Conservation (phyloP, 495 filamentous ascomycete species). For the Aspergillus diversus region DNA sequence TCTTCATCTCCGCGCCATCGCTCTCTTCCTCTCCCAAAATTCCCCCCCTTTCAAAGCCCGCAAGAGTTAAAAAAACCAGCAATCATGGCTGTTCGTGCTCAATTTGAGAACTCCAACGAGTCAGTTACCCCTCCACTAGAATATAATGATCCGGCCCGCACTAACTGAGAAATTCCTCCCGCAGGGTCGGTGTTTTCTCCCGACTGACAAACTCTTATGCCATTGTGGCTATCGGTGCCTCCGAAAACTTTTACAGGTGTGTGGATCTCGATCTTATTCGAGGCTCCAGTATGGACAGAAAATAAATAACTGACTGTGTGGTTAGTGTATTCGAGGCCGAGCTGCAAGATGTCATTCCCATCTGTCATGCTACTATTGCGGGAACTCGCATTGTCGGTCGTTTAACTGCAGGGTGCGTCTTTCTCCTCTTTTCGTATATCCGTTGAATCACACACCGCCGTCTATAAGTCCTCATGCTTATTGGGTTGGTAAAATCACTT, state of each 20-base stretch:
- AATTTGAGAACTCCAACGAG: conserved; percentile 99
- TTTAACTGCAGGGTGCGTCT: conserved; percentile 85
- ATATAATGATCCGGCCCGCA: not conserved
- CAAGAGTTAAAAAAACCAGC: not conserved
- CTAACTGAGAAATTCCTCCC: conserved; percentile 2
- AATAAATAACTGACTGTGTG: conserved; percentile 9
- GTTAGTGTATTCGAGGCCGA: conserved; percentile 88
- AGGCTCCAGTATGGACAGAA: not conserved
- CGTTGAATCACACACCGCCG: too few species aligned
- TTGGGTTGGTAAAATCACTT: not conserved
- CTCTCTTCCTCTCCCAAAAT: not conserved
- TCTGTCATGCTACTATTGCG: conserved; percentile 96
- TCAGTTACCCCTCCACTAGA: conserved; percentile 44
- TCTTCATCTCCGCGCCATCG: conserved; percentile 15
- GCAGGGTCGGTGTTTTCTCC: conserved; percentile 92
- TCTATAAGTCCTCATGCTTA: too few species aligned
- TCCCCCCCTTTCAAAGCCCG: not conserved
- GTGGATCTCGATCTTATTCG: conserved; percentile 4
- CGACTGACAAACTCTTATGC: conserved; percentile 96
- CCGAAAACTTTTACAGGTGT: conserved; percentile 96
- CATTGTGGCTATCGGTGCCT: conserved; percentile 88
- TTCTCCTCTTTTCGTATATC: not conserved
- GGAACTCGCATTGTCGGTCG: conserved; percentile 94
- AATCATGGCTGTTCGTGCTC: conserved; percentile 78
- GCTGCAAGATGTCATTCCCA: conserved; percentile 95